Evolutionary conservation across 2,329 filamentous ascomycete species (phyloP), one percentile per base, ranked within the genome.

Genomic region (Botrytis porri): DNA sequence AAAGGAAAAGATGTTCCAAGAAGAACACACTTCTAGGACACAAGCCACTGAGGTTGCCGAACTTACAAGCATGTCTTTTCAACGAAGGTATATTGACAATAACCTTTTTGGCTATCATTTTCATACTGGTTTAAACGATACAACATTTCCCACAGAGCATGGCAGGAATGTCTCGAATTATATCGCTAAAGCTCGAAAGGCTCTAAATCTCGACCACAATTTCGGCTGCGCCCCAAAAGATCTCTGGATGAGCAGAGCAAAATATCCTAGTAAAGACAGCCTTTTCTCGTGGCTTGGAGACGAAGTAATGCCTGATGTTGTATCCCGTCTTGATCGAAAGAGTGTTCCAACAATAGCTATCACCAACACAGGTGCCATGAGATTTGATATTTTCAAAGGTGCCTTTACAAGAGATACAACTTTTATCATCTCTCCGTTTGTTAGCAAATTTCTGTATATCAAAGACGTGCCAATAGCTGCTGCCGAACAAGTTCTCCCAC

Each of bases 381-480:
- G 96, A 62, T 99, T 98, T 82, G 96, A 99, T 81, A 93, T 99
- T 75, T 97, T 98, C 86, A 90, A 95, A 81, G 96, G 96, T 0
- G 85, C 91, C 0, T 98, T 98, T 80, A 98, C 96, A 0, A 89
- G 90, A 57, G 96, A 99, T 81, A 92, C 91, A 6, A 93, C 92
- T 0, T 98, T 90, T 80, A 91, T 95, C 57, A 87, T 98, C 41
- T 97, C 93, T 14, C 96, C 96, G 0, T 99, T 99, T 81, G 89
- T 89, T 2, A 97, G 92, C 81, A 88, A 88, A 1, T 92, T 98
- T 81, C 86, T 87, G 39, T 94, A 90, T 77, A 86, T 98, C 69
- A 90, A 91, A 70, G 89, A 97, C 77, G 92, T 99, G 7, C 93
- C 95, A 0, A 97, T 94, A 80, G 84, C 85, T 22, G 87, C 90